Evolutionary conservation across 768 basidiomycete genomes (phyloP).

Genomic region (Suillus hirtellus): DNA sequence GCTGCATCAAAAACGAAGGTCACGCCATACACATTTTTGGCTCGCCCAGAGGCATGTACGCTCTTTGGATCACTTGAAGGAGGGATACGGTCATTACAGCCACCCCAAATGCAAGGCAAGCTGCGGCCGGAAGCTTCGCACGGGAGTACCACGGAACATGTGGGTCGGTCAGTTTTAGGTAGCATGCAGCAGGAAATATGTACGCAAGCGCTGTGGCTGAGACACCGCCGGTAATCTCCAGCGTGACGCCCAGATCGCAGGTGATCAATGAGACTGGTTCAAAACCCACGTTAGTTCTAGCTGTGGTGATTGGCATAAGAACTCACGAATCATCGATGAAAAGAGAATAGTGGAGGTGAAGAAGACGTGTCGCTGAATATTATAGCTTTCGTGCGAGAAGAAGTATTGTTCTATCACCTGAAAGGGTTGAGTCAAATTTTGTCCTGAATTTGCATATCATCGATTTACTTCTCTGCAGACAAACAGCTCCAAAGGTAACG

Average conservation of each 20-base stretch:
- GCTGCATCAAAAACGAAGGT: not conserved
- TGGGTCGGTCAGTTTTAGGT: conserved; percentile 68
- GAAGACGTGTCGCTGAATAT: conserved; percentile 79
- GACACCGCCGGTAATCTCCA: conserved; percentile 98
- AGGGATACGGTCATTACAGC: conserved; percentile 79
- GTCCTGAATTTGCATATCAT: not conserved
- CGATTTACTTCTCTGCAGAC: conserved; percentile 87
- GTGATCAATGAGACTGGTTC: conserved; percentile 82
- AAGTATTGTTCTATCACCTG: conserved; percentile 96
- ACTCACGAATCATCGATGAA: conserved; percentile 78
- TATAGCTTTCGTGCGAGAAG: conserved; percentile 87
- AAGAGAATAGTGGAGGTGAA: conserved; percentile 87
- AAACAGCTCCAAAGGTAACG: conserved; percentile 92
- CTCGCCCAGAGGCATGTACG: conserved; percentile 71
- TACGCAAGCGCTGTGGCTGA: conserved; percentile 90
- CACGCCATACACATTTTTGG: conserved; percentile 65
- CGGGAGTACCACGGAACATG: conserved; percentile 65
- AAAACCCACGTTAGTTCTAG: conserved; percentile 1
- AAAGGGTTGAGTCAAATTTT: conserved; percentile 1
- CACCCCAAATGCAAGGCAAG: conserved; percentile 73
- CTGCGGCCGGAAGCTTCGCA: conserved; percentile 71
- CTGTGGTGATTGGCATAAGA: not conserved
- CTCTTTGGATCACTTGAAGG: conserved; percentile 72
- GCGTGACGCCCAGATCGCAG: conserved; percentile 96
- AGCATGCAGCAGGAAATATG: conserved; percentile 89